phyloP scores from a whole-genome alignment of 106 monocot genomes.

The Alisma plantagoaquatica region DNA sequence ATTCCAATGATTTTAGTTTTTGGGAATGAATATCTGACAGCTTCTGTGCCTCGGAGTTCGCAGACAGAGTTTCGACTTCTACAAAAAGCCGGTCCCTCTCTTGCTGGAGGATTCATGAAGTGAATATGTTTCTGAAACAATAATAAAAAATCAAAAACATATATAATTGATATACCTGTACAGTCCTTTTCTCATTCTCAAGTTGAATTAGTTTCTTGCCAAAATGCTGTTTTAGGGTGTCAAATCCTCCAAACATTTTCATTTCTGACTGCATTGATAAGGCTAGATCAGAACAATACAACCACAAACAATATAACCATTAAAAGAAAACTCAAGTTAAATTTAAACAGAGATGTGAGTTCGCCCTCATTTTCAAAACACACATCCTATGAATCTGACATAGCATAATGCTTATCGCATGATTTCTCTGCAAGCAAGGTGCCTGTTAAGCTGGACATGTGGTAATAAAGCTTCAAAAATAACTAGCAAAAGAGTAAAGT shows the following conservation, averaged over 20 bases:
- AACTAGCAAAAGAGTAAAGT: too few species aligned
- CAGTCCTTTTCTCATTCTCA: conserved; percentile 80
- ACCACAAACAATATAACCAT: too few species aligned
- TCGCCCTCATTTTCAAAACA: too few species aligned
- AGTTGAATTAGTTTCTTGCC: conserved; percentile 96
- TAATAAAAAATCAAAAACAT: background rate
- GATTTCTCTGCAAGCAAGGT: too few species aligned
- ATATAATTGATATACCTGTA: conserved; percentile 41
- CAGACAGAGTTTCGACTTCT: conserved; percentile 50
- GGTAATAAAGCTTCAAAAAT: too few species aligned
- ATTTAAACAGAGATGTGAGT: too few species aligned
- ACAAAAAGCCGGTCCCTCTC: conserved; percentile 76
- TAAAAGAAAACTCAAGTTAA: too few species aligned
- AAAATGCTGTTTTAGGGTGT: conserved; percentile 92
- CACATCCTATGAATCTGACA: too few species aligned
- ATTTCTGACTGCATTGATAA: conserved; percentile 77
- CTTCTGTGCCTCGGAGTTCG: conserved; percentile 62
- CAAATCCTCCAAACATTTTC: conserved; percentile 73
- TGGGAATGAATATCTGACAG: conserved; percentile 58
- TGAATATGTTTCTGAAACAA: background rate
- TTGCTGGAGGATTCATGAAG: conserved; percentile 44
- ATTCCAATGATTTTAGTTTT: conserved; percentile 87
- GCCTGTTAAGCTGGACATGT: too few species aligned
- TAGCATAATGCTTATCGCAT: too few species aligned
- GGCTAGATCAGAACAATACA: background rate